These are phyloP conservation scores for Polychaeton citri DNA, from an alignment of 2,329 filamentous ascomycete genomes.

Conservation along the genomic window DNA sequence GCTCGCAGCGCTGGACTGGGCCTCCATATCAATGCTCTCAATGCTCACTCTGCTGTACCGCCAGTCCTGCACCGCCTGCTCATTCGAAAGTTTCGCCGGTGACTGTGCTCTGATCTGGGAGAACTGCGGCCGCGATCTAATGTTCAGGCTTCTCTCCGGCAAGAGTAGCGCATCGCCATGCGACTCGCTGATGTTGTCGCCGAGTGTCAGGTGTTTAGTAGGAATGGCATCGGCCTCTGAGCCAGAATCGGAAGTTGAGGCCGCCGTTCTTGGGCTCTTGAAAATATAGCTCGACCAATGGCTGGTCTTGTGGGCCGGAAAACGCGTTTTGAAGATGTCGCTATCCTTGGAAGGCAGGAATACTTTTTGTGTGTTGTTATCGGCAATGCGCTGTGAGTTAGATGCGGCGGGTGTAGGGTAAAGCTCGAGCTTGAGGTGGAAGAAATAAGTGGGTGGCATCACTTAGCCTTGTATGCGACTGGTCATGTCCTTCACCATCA, in stretches of 20 bases:
- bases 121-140: constrained; percentile 21
- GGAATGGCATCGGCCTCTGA: constrained; percentile 4
- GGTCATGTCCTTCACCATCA: too few relatives aligned
- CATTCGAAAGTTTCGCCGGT: constrained; percentile 27
- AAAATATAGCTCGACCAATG: constrained; percentile 21
- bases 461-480: constrained; percentile 34
- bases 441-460: constrained; percentile 52
- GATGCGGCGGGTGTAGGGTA: constrained; percentile 25
- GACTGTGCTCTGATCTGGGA: constrained; percentile 18
- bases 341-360: constrained; percentile 28
- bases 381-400: constrained; percentile 1
- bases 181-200: constrained; percentile 10
- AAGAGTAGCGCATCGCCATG: constrained; percentile 23
- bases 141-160: constrained; percentile 21
- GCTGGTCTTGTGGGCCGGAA: constrained; percentile 29
- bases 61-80: constrained; percentile 53
- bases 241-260: constrained; percentile 4
- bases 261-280: not conserved
- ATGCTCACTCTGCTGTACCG: constrained; percentile 67
- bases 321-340: constrained; percentile 31
- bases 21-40: constrained; percentile 64
- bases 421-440: constrained; percentile 48
- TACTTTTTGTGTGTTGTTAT: constrained; percentile 6
- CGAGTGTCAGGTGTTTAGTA: not conserved
- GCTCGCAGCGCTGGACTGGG: constrained; percentile 19